phyloP scores from a whole-genome alignment of 768 basidiomycete species.

The Leccinum subgranulosum region DNA sequence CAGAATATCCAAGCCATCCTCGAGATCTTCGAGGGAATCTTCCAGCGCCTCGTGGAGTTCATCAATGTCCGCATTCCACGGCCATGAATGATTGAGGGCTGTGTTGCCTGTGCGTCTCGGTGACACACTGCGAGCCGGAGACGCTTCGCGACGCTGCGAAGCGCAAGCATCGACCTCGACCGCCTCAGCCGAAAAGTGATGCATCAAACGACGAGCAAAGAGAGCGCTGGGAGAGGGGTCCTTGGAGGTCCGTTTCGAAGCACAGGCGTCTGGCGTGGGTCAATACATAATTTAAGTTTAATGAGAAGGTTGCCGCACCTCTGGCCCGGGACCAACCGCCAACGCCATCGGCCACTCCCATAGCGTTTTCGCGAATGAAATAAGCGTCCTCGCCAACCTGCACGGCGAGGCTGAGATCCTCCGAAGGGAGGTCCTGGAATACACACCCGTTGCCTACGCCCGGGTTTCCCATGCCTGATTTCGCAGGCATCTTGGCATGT shows the following conservation, averaged over 20 bases:
- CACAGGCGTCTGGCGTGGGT: slow-evolving; percentile 13
- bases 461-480: slow-evolving; percentile 27
- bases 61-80: slow-evolving; percentile 32
- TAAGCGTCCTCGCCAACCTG: slow-evolving; percentile 95
- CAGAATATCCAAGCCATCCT: slow-evolving; percentile 67
- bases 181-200: slow-evolving; percentile 68
- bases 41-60: slow-evolving; percentile 43
- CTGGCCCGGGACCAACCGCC: slow-evolving; percentile 76
- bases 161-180: slow-evolving; percentile 10
- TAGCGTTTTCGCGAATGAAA: slow-evolving; percentile 75
- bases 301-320: slow-evolving; percentile 22
- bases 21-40: slow-evolving; percentile 56
- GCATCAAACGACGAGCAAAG: slow-evolving; percentile 81
- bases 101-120: slow-evolving; percentile 37
- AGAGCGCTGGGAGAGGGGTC: slow-evolving; percentile 48
- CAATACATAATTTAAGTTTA: slow-evolving; percentile 10
- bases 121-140: slow-evolving; percentile 43
- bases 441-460: slow-evolving; percentile 22
- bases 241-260: slow-evolving; percentile 33
- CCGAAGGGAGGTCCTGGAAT: slow-evolving; percentile 28
- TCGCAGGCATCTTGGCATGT: slow-evolving; percentile 24
- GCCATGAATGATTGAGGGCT: slow-evolving; percentile 28
- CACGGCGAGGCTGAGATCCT: slow-evolving; percentile 50
- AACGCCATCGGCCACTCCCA: slow-evolving; percentile 95
- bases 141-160: slow-evolving; percentile 20